Conservation (phyloP, 495 filamentous ascomycete genomes). For the Penicillium pulvis region DNA sequence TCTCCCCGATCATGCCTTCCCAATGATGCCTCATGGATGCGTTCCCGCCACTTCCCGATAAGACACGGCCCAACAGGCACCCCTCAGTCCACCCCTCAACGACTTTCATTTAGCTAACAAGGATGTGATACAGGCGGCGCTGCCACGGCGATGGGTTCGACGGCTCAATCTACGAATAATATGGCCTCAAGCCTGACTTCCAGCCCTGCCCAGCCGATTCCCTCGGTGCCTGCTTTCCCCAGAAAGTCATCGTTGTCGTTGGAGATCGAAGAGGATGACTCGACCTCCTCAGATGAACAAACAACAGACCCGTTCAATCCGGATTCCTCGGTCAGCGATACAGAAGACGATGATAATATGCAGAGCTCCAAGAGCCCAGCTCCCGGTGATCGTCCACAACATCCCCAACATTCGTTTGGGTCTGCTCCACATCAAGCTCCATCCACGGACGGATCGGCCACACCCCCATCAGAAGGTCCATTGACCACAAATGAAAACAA, state of each 20-base stretch:
- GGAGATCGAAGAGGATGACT: conserved; percentile 28
- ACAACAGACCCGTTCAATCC: conserved; percentile 36
- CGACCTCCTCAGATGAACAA: conserved; percentile 33
- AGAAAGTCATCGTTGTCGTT: conserved; percentile 25
- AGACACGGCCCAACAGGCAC: conserved; percentile 12
- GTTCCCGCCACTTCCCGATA: conserved; percentile 24
- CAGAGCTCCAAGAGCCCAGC: conserved; percentile 12
- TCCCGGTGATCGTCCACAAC: conserved; percentile 24
- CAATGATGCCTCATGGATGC: conserved; percentile 1
- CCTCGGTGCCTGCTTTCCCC: conserved; percentile 20
- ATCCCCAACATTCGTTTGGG: conserved; percentile 22
- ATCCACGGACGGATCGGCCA: conserved; percentile 27
- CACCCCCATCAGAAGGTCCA: conserved; percentile 13
- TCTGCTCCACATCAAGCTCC: conserved; percentile 34
- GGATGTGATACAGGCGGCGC: conserved; percentile 16
- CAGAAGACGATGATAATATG: conserved; percentile 18
- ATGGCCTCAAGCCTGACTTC: conserved; percentile 7
- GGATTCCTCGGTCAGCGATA: conserved; percentile 29
- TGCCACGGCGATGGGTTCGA: conserved; percentile 3
- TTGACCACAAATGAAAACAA: conserved; percentile 11
- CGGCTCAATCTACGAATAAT: conserved; percentile 6
- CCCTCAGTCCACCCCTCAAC: conserved; percentile 6
- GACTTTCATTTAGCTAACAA: conserved; percentile 12
- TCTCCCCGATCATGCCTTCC: conserved; percentile 19
- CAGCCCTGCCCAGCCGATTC: conserved; percentile 1